Evolutionary conservation across 2,329 filamentous ascomycete species (phyloP).

Genomic region (Epichloe sp.): DNA sequence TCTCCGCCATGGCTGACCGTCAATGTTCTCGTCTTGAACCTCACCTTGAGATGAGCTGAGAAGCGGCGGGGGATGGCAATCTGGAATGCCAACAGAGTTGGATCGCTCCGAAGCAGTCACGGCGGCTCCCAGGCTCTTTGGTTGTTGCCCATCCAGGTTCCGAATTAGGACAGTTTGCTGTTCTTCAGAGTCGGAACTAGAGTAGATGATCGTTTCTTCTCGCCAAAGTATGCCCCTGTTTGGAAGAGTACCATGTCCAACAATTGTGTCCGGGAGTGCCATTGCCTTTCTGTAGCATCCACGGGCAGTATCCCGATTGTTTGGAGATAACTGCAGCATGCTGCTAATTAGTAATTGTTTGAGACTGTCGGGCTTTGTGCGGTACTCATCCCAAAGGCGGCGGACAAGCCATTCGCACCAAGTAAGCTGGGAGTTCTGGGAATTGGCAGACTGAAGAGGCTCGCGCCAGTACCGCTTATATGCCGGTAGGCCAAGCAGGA

Average conservation of each 20-base stretch:
- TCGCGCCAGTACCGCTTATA: background rate
- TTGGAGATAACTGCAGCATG: conserved; percentile 1
- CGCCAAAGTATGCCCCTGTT: background rate
- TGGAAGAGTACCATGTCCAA: background rate
- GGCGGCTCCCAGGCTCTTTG: too few species aligned
- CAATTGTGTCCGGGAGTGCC: conserved; percentile 1
- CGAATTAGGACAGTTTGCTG: too few species aligned
- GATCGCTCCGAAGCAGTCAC: too few species aligned
- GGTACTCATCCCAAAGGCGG: background rate
- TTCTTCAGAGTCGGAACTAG: too few species aligned
- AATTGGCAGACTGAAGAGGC: background rate
- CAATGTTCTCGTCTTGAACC: background rate
- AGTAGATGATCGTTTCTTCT: background rate
- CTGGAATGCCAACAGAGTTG: too few species aligned
- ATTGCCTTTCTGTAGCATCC: background rate
- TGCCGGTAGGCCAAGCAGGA: background rate
- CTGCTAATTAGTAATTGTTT: conserved; percentile 1
- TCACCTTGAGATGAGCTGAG: background rate
- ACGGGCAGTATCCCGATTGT: background rate
- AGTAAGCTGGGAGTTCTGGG: background rate
- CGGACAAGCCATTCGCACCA: conserved; percentile 2
- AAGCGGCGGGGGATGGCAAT: too few species aligned
- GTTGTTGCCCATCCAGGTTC: too few species aligned
- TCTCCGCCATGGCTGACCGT: background rate
- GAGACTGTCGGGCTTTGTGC: background rate